Percentiles rank a stretch among this genome's conserved stretches.
These are phyloP conservation scores for Serendipita vermifera DNA, from an alignment of 768 basidiomycete genomes.

Conservation along the genomic window DNA sequence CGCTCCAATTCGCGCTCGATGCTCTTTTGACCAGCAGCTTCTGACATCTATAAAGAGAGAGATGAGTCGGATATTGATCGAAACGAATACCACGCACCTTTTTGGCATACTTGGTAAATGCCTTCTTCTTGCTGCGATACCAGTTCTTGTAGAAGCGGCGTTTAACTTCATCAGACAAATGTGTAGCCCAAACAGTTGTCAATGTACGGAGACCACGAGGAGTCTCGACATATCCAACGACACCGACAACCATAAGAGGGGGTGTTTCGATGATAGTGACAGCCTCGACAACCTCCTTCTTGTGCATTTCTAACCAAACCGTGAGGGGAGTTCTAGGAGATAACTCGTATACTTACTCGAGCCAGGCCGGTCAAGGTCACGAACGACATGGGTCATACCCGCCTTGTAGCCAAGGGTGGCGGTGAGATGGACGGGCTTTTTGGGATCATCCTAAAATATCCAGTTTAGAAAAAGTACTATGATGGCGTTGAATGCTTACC, in stretches of 20 bases:
- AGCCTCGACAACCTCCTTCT: constrained; percentile 97
- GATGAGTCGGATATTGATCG: background rate
- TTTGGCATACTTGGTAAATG: constrained; percentile 99
- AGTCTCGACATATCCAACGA: constrained; percentile 99
- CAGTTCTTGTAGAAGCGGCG: constrained; percentile 99
- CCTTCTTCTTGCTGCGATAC: constrained; percentile 99
- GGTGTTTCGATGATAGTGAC: constrained; percentile 94
- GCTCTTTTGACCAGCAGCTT: constrained; percentile 74
- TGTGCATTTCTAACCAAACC: constrained; percentile 83
- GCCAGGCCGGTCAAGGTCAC: constrained; percentile 97
- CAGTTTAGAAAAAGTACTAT: constrained; percentile 4
- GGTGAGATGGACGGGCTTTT: constrained; percentile 97
- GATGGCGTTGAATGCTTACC: constrained; percentile 35
- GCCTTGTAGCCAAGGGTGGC: constrained; percentile 99
- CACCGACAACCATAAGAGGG: constrained; percentile 91
- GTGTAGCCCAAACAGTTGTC: constrained; percentile 97
- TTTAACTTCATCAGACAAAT: constrained; percentile 95
- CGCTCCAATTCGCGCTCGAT: constrained; percentile 93
- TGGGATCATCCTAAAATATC: constrained; percentile 79
- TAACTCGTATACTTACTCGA: constrained; percentile 59
- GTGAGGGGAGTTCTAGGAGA: background rate
- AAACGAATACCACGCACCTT: constrained; percentile 42
- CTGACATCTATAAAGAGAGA: constrained; percentile 42
- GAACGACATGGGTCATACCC: constrained; percentile 98
- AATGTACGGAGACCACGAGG: constrained; percentile 97